phyloP scores from a whole-genome alignment of 352 stramenopile genomes.

The Phytopythium litorale region DNA sequence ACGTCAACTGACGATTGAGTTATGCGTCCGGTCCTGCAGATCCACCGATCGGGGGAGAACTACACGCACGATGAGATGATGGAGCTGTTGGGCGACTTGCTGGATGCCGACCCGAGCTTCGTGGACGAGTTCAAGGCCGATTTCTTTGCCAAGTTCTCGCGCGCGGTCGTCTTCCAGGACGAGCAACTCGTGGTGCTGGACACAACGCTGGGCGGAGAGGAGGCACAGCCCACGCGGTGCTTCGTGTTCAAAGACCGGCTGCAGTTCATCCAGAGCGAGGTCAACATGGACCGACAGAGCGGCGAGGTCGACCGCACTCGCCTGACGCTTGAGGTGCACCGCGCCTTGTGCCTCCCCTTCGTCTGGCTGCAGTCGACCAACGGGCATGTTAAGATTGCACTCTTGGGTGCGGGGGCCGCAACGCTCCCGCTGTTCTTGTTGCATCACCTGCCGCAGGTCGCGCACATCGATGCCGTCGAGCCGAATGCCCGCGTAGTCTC shows the following conservation, averaged over 20 bases:
- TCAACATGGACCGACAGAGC: constrained; percentile 22
- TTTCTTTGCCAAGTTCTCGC: constrained; percentile 51
- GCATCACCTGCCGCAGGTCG: constrained; percentile 25
- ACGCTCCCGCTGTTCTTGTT: constrained; percentile 56
- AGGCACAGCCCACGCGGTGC: constrained; percentile 33
- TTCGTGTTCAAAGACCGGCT: constrained; percentile 75
- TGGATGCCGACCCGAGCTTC: constrained; percentile 51
- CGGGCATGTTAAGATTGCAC: constrained; percentile 18
- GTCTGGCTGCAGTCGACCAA: constrained; percentile 14
- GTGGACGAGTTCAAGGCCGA: constrained; percentile 53
- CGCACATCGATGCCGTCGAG: constrained; percentile 52
- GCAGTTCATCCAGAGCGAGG: constrained; percentile 72
- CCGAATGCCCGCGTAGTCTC: constrained; percentile 40
- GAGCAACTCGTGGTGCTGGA: constrained; percentile 62
- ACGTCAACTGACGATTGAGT: neutral
- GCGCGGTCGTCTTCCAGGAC: constrained; percentile 45
- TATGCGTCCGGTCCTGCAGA: constrained; percentile 23
- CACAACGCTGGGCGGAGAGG: constrained; percentile 31
- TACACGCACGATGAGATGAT: constrained; percentile 67
- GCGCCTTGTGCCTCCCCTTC: constrained; percentile 47
- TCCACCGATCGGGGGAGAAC: constrained; percentile 71
- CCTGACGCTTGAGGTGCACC: constrained; percentile 66
- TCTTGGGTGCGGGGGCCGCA: constrained; percentile 58
- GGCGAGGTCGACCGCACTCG: constrained; percentile 29
- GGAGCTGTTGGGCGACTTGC: constrained; percentile 52